Evolutionary conservation across 2,329 filamentous ascomycete species (phyloP).

Genomic region (Colletotrichum sp.): DNA sequence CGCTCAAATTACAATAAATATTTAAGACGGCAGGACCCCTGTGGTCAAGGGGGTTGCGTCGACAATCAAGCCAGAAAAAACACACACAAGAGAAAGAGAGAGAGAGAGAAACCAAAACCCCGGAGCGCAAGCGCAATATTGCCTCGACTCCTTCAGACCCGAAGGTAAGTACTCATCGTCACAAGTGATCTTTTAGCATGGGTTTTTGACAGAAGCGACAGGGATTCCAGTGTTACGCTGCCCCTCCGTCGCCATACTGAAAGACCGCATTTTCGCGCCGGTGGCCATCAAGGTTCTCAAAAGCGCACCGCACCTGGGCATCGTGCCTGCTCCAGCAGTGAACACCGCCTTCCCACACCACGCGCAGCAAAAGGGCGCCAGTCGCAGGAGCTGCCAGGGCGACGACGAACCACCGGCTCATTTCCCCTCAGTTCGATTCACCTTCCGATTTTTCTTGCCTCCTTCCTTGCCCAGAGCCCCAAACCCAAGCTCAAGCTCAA

Average conservation of each 20-base stretch:
- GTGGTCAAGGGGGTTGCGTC: background rate
- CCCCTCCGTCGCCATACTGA: constrained; percentile 19
- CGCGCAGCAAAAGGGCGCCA: background rate
- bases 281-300: constrained; percentile 22
- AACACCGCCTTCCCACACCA: constrained; percentile 13
- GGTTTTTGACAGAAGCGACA: constrained; percentile 12
- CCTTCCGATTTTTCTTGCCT: background rate
- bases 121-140: background rate
- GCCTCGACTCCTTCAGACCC: background rate
- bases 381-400: background rate
- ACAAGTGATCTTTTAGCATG: background rate
- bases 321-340: background rate
- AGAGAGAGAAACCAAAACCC: background rate
- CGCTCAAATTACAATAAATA: background rate
- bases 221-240: constrained; percentile 18
- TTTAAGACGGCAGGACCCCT: background rate
- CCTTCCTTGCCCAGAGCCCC: background rate
- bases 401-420: background rate
- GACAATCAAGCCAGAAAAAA: background rate
- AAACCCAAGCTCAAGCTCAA: background rate
- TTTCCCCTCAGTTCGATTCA: background rate
- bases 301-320: constrained; percentile 2
- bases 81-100: background rate
- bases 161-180: constrained; percentile 3
- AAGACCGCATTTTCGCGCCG: constrained; percentile 17